A percentile compares a stretch with the other conserved stretches of the same genome.
Evolutionary conservation across 495 filamentous ascomycete species (phyloP).

Genomic region (Xylaria longipes): DNA sequence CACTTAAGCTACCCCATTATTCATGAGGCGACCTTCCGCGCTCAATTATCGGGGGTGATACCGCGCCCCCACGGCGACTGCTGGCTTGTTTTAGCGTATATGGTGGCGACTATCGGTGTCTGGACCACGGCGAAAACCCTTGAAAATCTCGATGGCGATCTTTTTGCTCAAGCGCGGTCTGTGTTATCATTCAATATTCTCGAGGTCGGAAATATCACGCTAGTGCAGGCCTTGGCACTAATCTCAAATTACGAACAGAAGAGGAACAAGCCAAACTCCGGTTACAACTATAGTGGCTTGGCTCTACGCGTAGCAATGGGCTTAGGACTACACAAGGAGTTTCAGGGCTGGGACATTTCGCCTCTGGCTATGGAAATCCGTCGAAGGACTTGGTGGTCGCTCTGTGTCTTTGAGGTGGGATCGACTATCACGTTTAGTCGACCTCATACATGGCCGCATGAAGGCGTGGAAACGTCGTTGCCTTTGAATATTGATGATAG

Average conservation of each 20-base stretch:
- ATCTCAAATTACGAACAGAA: constrained; percentile 63
- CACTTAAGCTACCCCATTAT: constrained; percentile 62
- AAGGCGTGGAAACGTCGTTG: constrained; percentile 55
- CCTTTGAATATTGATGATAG: constrained; percentile 59
- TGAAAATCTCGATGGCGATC: constrained; percentile 54
- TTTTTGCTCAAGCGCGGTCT: constrained; percentile 53
- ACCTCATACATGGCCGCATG: constrained; percentile 54
- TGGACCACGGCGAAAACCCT: constrained; percentile 57
- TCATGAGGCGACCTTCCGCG: constrained; percentile 61
- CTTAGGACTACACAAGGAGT: constrained; percentile 62
- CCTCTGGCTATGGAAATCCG: constrained; percentile 49
- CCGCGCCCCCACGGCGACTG: constrained; percentile 54
- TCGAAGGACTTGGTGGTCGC: constrained; percentile 38
- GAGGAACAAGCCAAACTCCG: constrained; percentile 61
- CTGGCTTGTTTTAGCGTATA: constrained; percentile 59
- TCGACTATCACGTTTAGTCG: constrained; percentile 40
- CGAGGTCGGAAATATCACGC: constrained; percentile 59
- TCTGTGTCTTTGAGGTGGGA: constrained; percentile 39
- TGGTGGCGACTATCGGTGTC: constrained; percentile 57
- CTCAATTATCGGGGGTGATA: constrained; percentile 60
- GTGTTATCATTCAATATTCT: constrained; percentile 52
- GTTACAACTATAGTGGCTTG: constrained; percentile 60
- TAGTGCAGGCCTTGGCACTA: constrained; percentile 59
- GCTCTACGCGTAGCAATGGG: constrained; percentile 61
- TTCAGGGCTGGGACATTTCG: constrained; percentile 60